phyloP scores from a whole-genome alignment of 1,139 yeast species.

The Candida sp. region DNA sequence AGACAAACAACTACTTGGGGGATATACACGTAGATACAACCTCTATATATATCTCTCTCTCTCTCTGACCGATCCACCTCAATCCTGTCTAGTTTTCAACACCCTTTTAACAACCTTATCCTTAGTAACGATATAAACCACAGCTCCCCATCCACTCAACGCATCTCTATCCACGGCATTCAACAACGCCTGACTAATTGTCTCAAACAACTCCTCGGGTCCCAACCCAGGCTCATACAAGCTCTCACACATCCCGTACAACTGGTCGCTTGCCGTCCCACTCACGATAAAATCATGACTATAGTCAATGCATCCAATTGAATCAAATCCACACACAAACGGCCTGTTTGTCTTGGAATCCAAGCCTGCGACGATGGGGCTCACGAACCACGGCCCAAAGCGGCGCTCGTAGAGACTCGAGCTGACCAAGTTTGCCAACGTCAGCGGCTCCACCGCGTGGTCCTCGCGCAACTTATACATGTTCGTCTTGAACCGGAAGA shows the following conservation, averaged over 20 bases:
- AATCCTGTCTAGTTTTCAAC: conserved; percentile 94
- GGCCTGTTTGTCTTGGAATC: conserved; percentile 84
- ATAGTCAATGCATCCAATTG: conserved; percentile 95
- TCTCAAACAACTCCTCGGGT: conserved; percentile 96
- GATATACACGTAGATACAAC: not conserved
- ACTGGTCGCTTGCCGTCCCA: conserved; percentile 96
- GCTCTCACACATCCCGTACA: conserved; percentile 99
- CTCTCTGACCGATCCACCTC: conserved; percentile 9
- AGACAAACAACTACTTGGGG: not conserved
- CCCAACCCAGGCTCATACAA: conserved; percentile 91
- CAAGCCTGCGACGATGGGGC: conserved; percentile 97
- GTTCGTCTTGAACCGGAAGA: conserved; percentile 84
- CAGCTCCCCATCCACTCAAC: conserved; percentile 98
- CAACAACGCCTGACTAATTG: conserved; percentile 91
- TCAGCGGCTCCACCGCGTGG: conserved; percentile 88
- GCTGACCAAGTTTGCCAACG: conserved; percentile 92
- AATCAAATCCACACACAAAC: conserved; percentile 93
- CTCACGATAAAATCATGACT: conserved; percentile 97
- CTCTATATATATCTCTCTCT: not conserved
- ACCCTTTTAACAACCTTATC: conserved; percentile 89
- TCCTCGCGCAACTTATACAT: conserved; percentile 92
- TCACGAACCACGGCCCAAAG: conserved; percentile 97
- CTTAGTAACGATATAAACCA: conserved; percentile 90
- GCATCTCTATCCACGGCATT: conserved; percentile 99
- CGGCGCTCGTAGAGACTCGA: conserved; percentile 88